Base-by-base conservation (phyloP, 805 yeast genomes). In the Kuraishia capsulata region DNA sequence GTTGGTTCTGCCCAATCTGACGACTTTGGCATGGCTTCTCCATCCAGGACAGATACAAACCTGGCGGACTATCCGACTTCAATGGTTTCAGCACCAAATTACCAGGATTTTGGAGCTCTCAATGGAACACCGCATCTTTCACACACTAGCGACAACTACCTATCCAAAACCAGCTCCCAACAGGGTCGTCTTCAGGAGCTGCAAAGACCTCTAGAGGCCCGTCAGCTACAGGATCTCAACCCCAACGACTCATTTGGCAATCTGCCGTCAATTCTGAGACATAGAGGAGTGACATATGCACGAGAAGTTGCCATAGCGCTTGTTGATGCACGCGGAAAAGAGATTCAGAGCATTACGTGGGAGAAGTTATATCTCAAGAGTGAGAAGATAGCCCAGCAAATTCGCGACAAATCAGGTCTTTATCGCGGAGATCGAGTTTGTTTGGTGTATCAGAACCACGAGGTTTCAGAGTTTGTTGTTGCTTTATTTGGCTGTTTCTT, bases 401-500 rank as follows among this genome's bases (percentile, higher is more conserved):
- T 39, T 43, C 68, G 77, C 34, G 86, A 81, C 51, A 80, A 80
- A 49, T 67, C 82, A 10, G 77, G 85, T 1, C 60, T 87, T 23
- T 82, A 79, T 53, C 75, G 84, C 25, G 87, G 85, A 48, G 96
- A 87, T 53, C 71, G 95, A 26, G 95, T 90, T 0, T 76, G 86
- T 24, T 64, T 92, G 32, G 71, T 94, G 47, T 92, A 88, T 54
- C 87, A 84, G 49, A 87, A 81, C 41, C 71, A 71, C 23, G 97
- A 92, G 56, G 78, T 85, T 2, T 71, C 84, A 10, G 97, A 92
- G 45, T 90, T 89, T 54, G 73, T 85, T 0, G 75, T 84, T 1
- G 94, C 97, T 0, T 57, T 92, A 17, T 73, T 87, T 55, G 98
- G 96, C 5, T 89, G 97, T 53, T 85, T 90, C 47, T 64, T 90